A percentile compares a stretch with the other conserved stretches of the same genome.
phyloP scores from a whole-genome alignment of 2,329 filamentous ascomycete genomes.

The Alternaria infectoria region DNA sequence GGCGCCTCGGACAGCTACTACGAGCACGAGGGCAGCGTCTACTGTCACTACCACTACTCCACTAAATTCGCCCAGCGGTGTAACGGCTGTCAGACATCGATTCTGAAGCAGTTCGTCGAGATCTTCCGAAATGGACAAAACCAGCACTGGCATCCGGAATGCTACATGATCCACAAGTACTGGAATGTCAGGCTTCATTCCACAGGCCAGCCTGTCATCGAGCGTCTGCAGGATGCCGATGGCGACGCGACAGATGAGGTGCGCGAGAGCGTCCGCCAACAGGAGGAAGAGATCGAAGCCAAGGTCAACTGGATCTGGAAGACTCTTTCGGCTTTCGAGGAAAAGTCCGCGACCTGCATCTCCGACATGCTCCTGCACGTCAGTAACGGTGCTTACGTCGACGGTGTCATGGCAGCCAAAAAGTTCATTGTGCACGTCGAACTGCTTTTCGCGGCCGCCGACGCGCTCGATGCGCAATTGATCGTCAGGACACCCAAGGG shows the following conservation, averaged over 20 bases:
- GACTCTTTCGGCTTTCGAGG: constrained; percentile 93
- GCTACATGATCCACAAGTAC: constrained; percentile 99
- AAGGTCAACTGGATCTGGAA: constrained; percentile 99
- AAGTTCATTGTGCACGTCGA: constrained; percentile 97
- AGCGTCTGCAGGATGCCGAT: constrained; percentile 47
- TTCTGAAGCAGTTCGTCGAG: constrained; percentile 98
- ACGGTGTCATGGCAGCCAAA: constrained; percentile 92
- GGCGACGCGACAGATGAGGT: constrained; percentile 69
- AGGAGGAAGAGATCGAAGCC: constrained; percentile 95
- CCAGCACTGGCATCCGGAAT: constrained; percentile 99
- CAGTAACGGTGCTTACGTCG: constrained; percentile 94
- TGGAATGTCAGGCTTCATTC: constrained; percentile 88
- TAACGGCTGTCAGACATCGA: constrained; percentile 95
- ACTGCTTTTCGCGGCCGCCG: constrained; percentile 85
- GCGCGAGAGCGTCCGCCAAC: constrained; percentile 76
- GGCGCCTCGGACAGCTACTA: constrained; percentile 98
- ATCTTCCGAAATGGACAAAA: constrained; percentile 98
- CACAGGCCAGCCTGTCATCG: constrained; percentile 48
- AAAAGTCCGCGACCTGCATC: constrained; percentile 96
- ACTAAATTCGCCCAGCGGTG: constrained; percentile 96
- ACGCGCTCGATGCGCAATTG: constrained; percentile 80
- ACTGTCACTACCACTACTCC: constrained; percentile 98
- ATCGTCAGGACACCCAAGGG: constrained; percentile 74
- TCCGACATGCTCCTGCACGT: constrained; percentile 99
- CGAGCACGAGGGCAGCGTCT: constrained; percentile 94